Conservation (phyloP, 805 yeast genomes). For the Torulaspora microellipsoides region DNA sequence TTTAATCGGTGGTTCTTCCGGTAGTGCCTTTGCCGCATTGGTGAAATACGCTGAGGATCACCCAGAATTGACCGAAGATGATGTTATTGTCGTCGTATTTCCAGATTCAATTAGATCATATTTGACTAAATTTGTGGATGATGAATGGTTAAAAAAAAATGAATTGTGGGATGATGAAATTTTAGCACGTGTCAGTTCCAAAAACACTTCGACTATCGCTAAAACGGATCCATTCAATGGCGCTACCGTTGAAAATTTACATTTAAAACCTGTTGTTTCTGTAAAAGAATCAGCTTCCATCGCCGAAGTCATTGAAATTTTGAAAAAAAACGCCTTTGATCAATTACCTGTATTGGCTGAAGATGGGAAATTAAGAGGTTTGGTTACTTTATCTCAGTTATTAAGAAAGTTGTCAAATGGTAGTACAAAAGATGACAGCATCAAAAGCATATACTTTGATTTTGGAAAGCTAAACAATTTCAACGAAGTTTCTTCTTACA, state of each 20-base stretch:
- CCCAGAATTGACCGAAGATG: slow-evolving; percentile 61
- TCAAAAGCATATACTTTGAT: slow-evolving; percentile 52
- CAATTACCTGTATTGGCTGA: slow-evolving; percentile 70
- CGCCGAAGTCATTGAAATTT: slow-evolving; percentile 59
- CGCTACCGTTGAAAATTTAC: slow-evolving; percentile 62
- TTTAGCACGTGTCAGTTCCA: slow-evolving; percentile 33
- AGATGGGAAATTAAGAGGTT: slow-evolving; percentile 62
- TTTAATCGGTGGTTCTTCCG: slow-evolving; percentile 86
- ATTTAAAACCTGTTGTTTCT: slow-evolving; percentile 75
- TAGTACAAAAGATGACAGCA: slow-evolving; percentile 50
- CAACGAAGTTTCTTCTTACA: slow-evolving; percentile 54
- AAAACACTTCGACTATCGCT: slow-evolving; percentile 31
- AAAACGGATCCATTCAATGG: slow-evolving; percentile 44
- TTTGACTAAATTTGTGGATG: slow-evolving; percentile 82
- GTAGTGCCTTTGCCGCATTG: slow-evolving; percentile 78
- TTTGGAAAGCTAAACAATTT: slow-evolving; percentile 66
- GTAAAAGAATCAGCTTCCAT: slow-evolving; percentile 58
- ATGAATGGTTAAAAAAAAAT: slow-evolving; percentile 83
- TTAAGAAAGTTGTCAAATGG: slow-evolving; percentile 63
- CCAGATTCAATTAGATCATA: slow-evolving; percentile 87
- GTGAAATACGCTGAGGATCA: slow-evolving; percentile 60
- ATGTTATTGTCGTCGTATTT: slow-evolving; percentile 71
- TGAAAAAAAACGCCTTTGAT: slow-evolving; percentile 75
- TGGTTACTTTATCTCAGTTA: slow-evolving; percentile 70
- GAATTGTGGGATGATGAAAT: slow-evolving; percentile 60